Base-by-base conservation (phyloP, 2,329 filamentous ascomycete species). In the Colletotrichum trifolii region DNA sequence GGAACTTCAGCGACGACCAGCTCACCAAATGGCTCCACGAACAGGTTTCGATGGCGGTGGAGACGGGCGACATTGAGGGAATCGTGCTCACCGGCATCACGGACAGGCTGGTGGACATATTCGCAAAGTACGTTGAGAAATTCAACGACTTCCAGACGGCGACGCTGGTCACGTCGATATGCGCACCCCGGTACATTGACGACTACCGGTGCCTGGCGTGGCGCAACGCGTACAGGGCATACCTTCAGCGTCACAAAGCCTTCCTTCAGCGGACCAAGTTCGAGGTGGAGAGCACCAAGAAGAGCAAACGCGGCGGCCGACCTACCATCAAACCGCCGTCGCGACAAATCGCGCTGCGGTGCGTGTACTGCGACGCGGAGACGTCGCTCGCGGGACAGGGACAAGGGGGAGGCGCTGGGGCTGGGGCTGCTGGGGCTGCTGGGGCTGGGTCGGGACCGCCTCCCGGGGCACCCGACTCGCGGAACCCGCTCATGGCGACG, bases 61-160 rank as follows among this genome's bases (percentile, higher is more conserved):
- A 81, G 11, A 85, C 86, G 4, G 92, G 92, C 52, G 89, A 94
- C 71, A 86, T 94, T 54, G 91, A 94, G 75, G 92, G 89, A 38
- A 87, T 96, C 45, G 86, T 94, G 3, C 84, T 96, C 11, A 92
- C 91, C 0, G 93, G 93, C 42, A 89, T 96, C 65, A 89, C 88
- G 3, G 90, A 93, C 69, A 82, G 83, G 57, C 83, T 90, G 55
- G 88, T 94, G 63, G 90, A 94, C 73, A 87, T 96, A 15, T 86
- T 95, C 65, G 90, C 91, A 66, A 87, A 87, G 54, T 93, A 94
- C 75, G 85, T 96, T 49, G 84, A 89, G 70, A 91, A 90, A 69
- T 93, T 91, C 74, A 85, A 89, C 72, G 92, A 95, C 74, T 84
- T 92, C 33, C 93, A 96, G 77, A 94, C 92, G 1, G 91, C 92